Conservation (phyloP, 345 rosid genomes). For the Murraya koenigii region DNA sequence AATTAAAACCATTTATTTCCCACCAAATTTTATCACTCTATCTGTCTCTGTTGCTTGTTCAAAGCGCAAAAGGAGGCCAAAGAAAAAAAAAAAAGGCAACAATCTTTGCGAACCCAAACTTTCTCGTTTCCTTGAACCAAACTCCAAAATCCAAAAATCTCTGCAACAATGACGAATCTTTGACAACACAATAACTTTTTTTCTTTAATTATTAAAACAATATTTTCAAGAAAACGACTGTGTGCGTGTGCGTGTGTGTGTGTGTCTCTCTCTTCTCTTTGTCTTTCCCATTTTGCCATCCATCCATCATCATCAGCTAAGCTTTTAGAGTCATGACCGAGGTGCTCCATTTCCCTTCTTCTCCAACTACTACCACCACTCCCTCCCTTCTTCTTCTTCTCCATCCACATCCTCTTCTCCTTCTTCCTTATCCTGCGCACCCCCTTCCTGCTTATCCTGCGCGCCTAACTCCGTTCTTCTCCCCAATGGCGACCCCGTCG, state of each 20-base stretch:
- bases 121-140: conserved; percentile 39
- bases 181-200: not conserved
- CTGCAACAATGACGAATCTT: not conserved
- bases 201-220: not conserved
- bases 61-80: conserved; percentile 17
- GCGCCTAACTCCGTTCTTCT: conserved; percentile 17
- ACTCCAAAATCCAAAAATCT: conserved; percentile 30
- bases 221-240: not conserved
- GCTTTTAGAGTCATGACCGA: conserved; percentile 59
- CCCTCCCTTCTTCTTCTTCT: conserved; percentile 35
- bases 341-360: conserved; percentile 69
- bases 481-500: conserved; percentile 17
- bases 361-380: conserved; percentile 32
- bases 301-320: conserved; percentile 29
- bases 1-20: conserved; percentile 22
- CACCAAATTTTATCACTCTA: conserved; percentile 27
- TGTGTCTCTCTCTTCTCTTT: not conserved
- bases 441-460: conserved; percentile 22
- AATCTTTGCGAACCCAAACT: no score
- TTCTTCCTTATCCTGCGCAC: conserved; percentile 34
- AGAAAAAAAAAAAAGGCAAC: no score
- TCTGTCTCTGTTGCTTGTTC: conserved; percentile 21
- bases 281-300: no score
- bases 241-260: no score
- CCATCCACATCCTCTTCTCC: conserved; percentile 31